Evolutionary conservation across 176 grass and related monocot genomes (phyloP).

Genomic region (Areca catechu): DNA sequence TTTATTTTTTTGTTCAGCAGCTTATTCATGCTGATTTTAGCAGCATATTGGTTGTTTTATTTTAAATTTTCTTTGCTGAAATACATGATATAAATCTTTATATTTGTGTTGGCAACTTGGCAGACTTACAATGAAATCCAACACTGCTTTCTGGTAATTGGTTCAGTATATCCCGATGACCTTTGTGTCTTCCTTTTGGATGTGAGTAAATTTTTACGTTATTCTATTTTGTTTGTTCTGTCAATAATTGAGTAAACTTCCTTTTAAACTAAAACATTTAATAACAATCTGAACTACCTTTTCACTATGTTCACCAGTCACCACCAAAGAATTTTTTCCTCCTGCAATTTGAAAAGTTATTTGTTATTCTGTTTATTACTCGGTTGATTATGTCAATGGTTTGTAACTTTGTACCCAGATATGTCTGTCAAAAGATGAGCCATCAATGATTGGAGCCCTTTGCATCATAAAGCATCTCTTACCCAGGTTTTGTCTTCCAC

Average conservation of each 20-base stretch:
- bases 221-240: too few relatives aligned
- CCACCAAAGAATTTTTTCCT: too few relatives aligned
- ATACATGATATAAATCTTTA: too few relatives aligned
- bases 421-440: conserved; percentile 95
- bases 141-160: conserved; percentile 90
- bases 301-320: too few relatives aligned
- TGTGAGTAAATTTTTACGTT: conserved; percentile 40
- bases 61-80: too few relatives aligned
- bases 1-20: neutral
- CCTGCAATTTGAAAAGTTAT: neutral
- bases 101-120: conserved; percentile 34
- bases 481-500: conserved; percentile 46
- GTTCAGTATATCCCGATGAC: conserved; percentile 89
- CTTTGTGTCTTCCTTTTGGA: conserved; percentile 82
- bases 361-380: neutral
- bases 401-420: conserved; percentile 37
- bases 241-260: too few relatives aligned
- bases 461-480: conserved; percentile 78
- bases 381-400: neutral
- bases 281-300: too few relatives aligned
- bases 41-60: too few relatives aligned
- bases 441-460: conserved; percentile 75
- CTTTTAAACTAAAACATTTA: too few relatives aligned
- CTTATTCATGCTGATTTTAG: neutral
- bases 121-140: conserved; percentile 97